Evolutionary conservation across 352 stramenopile species (phyloP), one percentile per base, ranked within the genome.

Genomic region (Thraustotheca clavata): DNA sequence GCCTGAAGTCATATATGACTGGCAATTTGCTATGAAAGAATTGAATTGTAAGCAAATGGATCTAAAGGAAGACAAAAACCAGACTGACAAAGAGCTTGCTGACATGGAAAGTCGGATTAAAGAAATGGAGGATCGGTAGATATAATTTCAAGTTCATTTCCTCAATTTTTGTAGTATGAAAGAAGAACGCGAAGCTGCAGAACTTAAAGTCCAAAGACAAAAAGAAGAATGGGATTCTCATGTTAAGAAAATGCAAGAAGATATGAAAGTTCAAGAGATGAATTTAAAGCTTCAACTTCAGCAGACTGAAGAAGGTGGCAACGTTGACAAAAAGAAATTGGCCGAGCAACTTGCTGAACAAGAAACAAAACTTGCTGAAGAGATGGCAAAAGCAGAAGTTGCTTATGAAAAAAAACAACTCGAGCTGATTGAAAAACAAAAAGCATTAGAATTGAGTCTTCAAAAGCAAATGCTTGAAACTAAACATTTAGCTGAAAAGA

Each of bases 401-500:
- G 67, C 72, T 38, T 92, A 88, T 24, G 85, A 94, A 63, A 76
- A 74, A 26, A 91, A 92, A 49, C 80, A 91, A 36, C 69, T 76
- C 0, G 83, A 88, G 35, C 60, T 91, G 3, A 69, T 92, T 6
- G 69, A 74, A 18, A 76, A 79, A 31, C 84, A 94, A 55, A 71
- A 73, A 32, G 76, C 85, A 32, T 72, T 94, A 0, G 82, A 95
- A 47, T 48, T 71, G 1, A 87, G 83, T 4, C 43, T 95, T 4
- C 74, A 93, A 33, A 79, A 83, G 48, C 81, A 95, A 62, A 92
- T 94, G 75, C 73, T 79, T 22, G 81, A 90, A 68, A 86, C 83
- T 4, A 79, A 87, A 38, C 60, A 80, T 4, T 50, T 89, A 16
- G 72, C 77, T 11, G 74, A 82, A 1, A 77, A 85, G 32, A 93